phyloP scores from a whole-genome alignment of 169 alveolate species.

The Plasmodium berghei region DNA sequence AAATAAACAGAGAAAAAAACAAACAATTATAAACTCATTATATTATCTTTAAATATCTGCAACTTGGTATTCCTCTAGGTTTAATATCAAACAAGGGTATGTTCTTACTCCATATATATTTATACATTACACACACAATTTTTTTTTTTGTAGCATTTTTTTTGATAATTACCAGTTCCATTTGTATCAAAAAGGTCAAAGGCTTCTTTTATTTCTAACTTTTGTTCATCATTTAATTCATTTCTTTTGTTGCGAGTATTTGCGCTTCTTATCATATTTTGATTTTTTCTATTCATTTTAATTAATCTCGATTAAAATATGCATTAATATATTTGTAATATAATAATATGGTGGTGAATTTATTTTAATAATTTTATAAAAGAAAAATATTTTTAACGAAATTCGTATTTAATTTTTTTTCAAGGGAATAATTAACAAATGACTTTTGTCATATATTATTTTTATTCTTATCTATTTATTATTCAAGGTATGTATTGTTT shows the following conservation, averaged over 20 bases:
- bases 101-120: neutral
- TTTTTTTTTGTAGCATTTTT: neutral
- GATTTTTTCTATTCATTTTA: slow-evolving; percentile 67
- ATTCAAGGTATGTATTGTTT: no score
- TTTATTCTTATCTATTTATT: no score
- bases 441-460: no score
- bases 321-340: neutral
- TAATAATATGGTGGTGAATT: neutral
- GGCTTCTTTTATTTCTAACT: slow-evolving; percentile 97
- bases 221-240: slow-evolving; percentile 95
- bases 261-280: slow-evolving; percentile 54
- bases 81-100: neutral
- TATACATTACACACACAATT: neutral
- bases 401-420: no score
- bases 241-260: slow-evolving; percentile 78
- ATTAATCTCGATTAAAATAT: neutral
- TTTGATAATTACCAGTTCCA: slow-evolving; percentile 89
- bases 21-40: no score
- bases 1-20: no score
- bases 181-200: slow-evolving; percentile 98
- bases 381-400: neutral
- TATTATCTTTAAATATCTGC: no score
- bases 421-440: no score
- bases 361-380: neutral
- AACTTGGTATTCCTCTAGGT: neutral